Conservation (phyloP, 352 stramenopile species). For the Globisporangium apiculatum region DNA sequence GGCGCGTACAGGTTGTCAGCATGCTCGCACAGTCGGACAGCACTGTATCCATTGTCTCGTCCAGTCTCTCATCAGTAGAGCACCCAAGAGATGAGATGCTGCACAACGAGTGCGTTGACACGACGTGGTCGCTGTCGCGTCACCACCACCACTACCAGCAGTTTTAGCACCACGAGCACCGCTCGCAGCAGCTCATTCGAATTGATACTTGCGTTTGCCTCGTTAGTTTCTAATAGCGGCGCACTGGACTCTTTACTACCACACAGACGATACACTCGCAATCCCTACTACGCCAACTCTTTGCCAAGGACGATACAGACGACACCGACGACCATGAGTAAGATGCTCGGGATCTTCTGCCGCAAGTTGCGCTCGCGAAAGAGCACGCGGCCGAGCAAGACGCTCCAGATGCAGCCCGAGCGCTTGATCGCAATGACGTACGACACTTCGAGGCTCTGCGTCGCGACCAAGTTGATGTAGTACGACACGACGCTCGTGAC, state of each 20-base stretch:
- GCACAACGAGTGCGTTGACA: too few relatives aligned
- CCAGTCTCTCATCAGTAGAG: too few relatives aligned
- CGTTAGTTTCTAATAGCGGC: too few relatives aligned
- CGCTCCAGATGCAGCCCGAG: slow-evolving; percentile 79
- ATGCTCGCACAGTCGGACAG: background rate
- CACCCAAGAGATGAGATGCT: too few relatives aligned
- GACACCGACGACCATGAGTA: slow-evolving; percentile 75
- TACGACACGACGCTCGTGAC: slow-evolving; percentile 74
- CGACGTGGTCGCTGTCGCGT: too few relatives aligned
- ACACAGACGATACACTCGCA: background rate
- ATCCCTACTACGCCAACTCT: slow-evolving; percentile 10
- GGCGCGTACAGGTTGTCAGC: too few relatives aligned
- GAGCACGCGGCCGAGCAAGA: slow-evolving; percentile 63
- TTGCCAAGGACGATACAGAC: slow-evolving; percentile 73
- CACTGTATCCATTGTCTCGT: too few relatives aligned
- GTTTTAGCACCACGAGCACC: too few relatives aligned
- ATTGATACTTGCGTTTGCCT: too few relatives aligned
- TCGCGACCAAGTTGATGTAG: slow-evolving; percentile 80
- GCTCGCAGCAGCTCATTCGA: too few relatives aligned
- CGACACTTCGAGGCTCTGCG: slow-evolving; percentile 69
- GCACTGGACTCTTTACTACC: background rate
- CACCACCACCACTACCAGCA: too few relatives aligned
- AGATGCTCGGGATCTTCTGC: slow-evolving; percentile 79
- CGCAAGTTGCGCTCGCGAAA: slow-evolving; percentile 63
- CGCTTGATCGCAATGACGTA: slow-evolving; percentile 85